Evolutionary conservation across 2,329 filamentous ascomycete species (phyloP), one percentile per base, ranked within the genome.

Genomic region (Myriosclerotinia duriaeana): DNA sequence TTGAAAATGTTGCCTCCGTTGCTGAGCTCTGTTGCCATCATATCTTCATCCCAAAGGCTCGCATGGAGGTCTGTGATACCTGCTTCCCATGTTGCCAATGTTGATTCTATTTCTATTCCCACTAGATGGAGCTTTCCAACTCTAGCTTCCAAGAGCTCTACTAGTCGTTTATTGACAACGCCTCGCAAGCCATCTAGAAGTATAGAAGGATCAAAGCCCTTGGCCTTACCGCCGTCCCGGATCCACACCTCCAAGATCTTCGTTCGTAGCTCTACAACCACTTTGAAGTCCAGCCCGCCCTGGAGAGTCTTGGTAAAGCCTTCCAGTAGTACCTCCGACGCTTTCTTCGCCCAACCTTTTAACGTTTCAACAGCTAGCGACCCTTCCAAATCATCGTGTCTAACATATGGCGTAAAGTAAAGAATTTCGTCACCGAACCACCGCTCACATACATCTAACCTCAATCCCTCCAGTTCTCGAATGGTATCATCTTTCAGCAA

Each of bases 401-500:
- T 87, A 46, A 96, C 90, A 79, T 92, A 97, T 0, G 93, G 93
- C 0, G 88, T 94, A 75, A 96, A 97, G 70, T 89, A 90, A 56
- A 86, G 86, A 53, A 97, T 90, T 68, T 96, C 92, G 9, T 93
- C 87, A 22, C 90, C 85, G 69, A 95, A 90, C 90, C 93, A 96
- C 26, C 84, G 84, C 70, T 89, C 87, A 73, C 92, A 87, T 12
- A 95, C 79, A 74, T 97, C 92, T 36, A 97, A 79, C 46, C 90
- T 86, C 15, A 97, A 79, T 20, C 89, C 89, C 70, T 91, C 86
- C 1, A 95, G 77, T 0, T 80, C 78, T 64, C 84, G 83, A 22
- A 97, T 80, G 1, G 87, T 83, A 1, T 83, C 78, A 75, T 96
- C 91, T n/a, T 86, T 85, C 3, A 97, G 79, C 15, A 98, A 80